Percentiles rank a stretch among this genome's conserved stretches.
Conservation (phyloP, 139 green algal species). For the Diplosphaera chodatii region DNA sequence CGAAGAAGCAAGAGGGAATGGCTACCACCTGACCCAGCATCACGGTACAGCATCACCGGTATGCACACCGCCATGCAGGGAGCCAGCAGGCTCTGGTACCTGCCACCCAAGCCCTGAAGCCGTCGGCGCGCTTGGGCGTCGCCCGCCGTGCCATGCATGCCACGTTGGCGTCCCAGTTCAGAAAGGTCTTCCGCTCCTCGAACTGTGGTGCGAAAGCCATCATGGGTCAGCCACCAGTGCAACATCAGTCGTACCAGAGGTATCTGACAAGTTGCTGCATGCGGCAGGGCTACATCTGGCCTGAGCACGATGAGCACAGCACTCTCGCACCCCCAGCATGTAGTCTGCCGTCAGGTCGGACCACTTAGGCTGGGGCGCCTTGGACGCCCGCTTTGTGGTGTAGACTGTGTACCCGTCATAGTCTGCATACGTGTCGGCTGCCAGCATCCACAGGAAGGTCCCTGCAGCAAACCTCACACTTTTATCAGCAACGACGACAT, state of each 20-base stretch:
- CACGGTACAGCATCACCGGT: too few species aligned
- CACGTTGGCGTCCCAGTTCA: background rate
- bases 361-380: background rate
- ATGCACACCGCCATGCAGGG: too few species aligned
- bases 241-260: too few species aligned
- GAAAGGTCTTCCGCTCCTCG: background rate
- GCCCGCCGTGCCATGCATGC: background rate
- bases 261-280: too few species aligned
- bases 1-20: too few species aligned
- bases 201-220: background rate
- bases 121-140: background rate
- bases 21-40: too few species aligned
- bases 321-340: background rate
- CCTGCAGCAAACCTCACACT: too few species aligned
- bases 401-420: slow-evolving; percentile 37
- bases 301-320: too few species aligned
- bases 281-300: too few species aligned
- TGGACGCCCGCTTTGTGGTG: background rate
- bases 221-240: too few species aligned
- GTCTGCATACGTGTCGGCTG: slow-evolving; percentile 21
- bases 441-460: slow-evolving; percentile 29
- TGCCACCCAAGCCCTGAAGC: background rate
- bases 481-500: too few species aligned
- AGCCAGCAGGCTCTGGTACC: too few species aligned
- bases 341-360: background rate